A percentile compares a stretch with the other conserved stretches of the same genome.
These are phyloP conservation scores for Craterostigma plantagineum DNA, from an alignment of 257 asterid genomes.

Conservation along the genomic window DNA sequence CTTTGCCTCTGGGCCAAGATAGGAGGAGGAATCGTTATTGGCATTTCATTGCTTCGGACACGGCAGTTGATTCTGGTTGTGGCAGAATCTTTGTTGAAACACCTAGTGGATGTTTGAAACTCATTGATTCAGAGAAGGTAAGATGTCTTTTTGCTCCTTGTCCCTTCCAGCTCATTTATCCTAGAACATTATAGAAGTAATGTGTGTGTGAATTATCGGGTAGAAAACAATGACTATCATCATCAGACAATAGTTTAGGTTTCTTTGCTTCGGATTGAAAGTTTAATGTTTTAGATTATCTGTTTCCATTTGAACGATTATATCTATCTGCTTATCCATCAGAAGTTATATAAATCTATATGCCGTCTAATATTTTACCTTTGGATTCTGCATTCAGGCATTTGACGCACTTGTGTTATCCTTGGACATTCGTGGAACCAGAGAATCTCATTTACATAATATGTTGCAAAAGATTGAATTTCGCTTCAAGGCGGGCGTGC, in stretches of 20 bases:
- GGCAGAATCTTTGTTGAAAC: conserved; percentile 72
- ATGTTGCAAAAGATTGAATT: conserved; percentile 57
- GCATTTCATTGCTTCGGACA: conserved; percentile 57
- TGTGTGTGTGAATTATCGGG: too few species aligned
- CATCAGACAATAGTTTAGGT: not conserved
- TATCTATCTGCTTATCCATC: too few species aligned
- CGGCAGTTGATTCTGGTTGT: conserved; percentile 68
- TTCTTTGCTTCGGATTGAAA: not conserved
- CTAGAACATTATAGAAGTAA: too few species aligned
- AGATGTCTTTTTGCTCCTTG: not conserved
- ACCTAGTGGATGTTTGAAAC: conserved; percentile 45
- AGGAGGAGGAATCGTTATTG: conserved; percentile 76
- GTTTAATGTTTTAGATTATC: too few species aligned
- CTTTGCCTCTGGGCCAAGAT: conserved; percentile 85
- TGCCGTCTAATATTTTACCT: not conserved
- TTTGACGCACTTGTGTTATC: conserved; percentile 60
- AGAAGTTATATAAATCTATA: too few species aligned
- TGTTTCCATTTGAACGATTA: not conserved
- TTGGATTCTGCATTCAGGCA: conserved; percentile 23
- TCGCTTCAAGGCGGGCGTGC: conserved; percentile 36
- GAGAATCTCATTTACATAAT: conserved; percentile 69
- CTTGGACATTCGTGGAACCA: conserved; percentile 66
- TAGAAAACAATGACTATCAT: too few species aligned
- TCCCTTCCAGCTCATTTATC: too few species aligned
- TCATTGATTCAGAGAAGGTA: conserved; percentile 77